Evolutionary conservation across 352 stramenopile species (phyloP).

Genomic region (Phytopythium oedochilum): DNA sequence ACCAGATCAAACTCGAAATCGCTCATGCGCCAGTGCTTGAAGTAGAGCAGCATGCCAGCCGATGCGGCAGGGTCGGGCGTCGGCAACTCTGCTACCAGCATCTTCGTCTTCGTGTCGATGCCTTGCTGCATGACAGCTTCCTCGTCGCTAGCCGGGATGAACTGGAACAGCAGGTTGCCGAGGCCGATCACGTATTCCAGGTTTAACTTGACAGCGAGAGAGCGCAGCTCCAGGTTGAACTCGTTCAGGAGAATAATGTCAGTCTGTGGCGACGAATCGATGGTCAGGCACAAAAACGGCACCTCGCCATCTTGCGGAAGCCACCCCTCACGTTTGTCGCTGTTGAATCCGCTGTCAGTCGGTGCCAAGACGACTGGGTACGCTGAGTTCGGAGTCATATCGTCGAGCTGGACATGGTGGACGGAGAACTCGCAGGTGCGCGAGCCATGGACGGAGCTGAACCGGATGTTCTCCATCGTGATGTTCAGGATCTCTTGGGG

Average conservation of each 20-base stretch:
- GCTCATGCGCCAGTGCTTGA: constrained; percentile 73
- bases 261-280: constrained; percentile 60
- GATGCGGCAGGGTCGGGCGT: constrained; percentile 44
- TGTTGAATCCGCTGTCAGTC: constrained; percentile 84
- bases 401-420: constrained; percentile 85
- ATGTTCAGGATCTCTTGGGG: constrained; percentile 83
- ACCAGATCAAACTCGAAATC: constrained; percentile 74
- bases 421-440: constrained; percentile 49
- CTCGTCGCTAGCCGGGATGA: constrained; percentile 67
- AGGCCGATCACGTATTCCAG: constrained; percentile 76
- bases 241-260: constrained; percentile 77
- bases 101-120: constrained; percentile 54
- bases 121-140: constrained; percentile 53
- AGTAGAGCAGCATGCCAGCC: constrained; percentile 74
- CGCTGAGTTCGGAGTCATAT: constrained; percentile 68
- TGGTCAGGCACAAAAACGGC: constrained; percentile 62
- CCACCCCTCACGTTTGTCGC: constrained; percentile 83
- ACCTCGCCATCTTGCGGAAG: constrained; percentile 66
- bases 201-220: constrained; percentile 72
- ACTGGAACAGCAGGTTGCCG: constrained; percentile 67
- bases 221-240: constrained; percentile 68
- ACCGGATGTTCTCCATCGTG: constrained; percentile 79
- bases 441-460: constrained; percentile 49
- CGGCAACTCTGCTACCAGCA: constrained; percentile 42
- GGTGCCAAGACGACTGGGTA: constrained; percentile 79